Evolutionary conservation across 345 rosid species (phyloP).

Genomic region (Draba incana): DNA sequence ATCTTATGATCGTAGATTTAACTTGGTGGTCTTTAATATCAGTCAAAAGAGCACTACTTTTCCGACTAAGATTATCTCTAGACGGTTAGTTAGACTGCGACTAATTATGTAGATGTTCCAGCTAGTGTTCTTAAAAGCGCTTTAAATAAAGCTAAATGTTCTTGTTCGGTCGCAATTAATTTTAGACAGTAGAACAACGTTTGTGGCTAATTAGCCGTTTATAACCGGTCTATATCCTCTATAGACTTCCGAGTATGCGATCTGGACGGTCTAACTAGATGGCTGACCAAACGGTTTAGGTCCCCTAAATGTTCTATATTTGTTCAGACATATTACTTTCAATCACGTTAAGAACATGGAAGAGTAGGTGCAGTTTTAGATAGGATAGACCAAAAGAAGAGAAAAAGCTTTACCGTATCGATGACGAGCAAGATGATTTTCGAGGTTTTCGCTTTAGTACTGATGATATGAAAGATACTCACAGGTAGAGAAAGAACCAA

Average conservation of each 20-base stretch:
- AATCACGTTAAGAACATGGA: background rate
- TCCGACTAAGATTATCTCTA: too few relatives aligned
- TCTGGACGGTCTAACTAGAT: too few relatives aligned
- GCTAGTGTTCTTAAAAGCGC: too few relatives aligned
- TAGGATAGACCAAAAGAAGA: background rate
- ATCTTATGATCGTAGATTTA: background rate
- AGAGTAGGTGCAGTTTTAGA: background rate
- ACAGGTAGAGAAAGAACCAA: conserved; percentile 66
- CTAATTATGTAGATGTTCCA: too few relatives aligned
- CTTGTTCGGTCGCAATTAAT: too few relatives aligned
- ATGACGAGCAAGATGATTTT: conserved; percentile 52
- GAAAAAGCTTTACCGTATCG: conserved; percentile 54
- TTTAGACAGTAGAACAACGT: too few relatives aligned
- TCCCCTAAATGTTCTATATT: background rate
- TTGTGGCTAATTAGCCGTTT: too few relatives aligned
- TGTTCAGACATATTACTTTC: background rate
- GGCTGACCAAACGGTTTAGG: background rate
- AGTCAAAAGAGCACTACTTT: background rate
- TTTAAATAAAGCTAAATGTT: too few relatives aligned
- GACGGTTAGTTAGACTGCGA: too few relatives aligned
- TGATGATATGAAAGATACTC: conserved; percentile 57
- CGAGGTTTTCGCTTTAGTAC: conserved; percentile 39
- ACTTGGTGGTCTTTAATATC: background rate
- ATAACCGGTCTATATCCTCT: too few relatives aligned
- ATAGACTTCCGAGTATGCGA: too few relatives aligned